phyloP scores from a whole-genome alignment of 1,139 yeast species.

The Insectozyma bohioensis region DNA sequence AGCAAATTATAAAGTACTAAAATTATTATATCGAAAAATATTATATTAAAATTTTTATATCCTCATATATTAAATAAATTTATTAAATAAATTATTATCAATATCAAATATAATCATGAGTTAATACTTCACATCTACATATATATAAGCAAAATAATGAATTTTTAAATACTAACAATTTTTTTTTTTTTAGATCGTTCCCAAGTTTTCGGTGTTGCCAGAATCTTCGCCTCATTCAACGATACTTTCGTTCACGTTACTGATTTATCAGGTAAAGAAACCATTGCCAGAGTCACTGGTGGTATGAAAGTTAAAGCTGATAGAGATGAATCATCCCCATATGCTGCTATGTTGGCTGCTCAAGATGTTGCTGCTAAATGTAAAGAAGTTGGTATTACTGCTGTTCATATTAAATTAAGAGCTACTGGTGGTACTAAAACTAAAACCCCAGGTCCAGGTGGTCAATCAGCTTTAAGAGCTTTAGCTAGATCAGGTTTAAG shows the following conservation, averaged over 20 bases:
- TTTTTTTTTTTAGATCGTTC: constrained; percentile 13
- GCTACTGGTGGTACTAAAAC: constrained; percentile 99
- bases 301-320: constrained; percentile 99
- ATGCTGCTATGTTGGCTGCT: constrained; percentile 99
- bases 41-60: no score
- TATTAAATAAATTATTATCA: no score
- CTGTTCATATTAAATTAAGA: constrained; percentile 99
- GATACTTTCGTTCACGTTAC: constrained; percentile 99
- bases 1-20: no score
- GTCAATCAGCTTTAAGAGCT: constrained; percentile 99
- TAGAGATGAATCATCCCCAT: constrained; percentile 99
- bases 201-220: constrained; percentile 99
- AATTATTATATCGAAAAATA: no score
- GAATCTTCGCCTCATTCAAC: constrained; percentile 99
- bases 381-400: constrained; percentile 99
- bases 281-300: constrained; percentile 99
- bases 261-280: constrained; percentile 99
- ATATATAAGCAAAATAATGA: background rate
- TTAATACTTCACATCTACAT: no score
- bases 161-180: constrained; percentile 9
- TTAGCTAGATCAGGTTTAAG: constrained; percentile 99
- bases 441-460: constrained; percentile 99
- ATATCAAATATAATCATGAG: no score
- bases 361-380: constrained; percentile 99
- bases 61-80: no score